Base-by-base conservation (phyloP, 1,139 yeast genomes). In the Zhuliangozyma blackwelliae region DNA sequence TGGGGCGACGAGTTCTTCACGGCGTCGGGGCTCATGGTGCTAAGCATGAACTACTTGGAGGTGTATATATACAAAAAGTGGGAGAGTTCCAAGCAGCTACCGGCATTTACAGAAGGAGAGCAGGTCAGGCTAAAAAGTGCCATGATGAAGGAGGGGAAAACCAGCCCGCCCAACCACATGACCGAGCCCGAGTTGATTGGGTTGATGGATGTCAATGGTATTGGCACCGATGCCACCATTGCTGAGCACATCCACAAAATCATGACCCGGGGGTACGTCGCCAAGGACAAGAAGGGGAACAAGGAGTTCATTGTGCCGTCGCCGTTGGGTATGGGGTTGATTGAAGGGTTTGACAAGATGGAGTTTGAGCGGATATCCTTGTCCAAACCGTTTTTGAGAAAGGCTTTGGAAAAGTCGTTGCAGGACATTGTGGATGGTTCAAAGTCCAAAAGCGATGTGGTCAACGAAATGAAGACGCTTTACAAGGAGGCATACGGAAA, bases 181-280 rank as follows among this genome's bases (percentile, higher is more conserved):
- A 90, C 98, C 0, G 99, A 94, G 59, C 74, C 96, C 0, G 98
- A 92, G 51, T 68, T 94, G 27, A 88, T 94, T 62, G 84, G 89
- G 9, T 63, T 92, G 35, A 94, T 94, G 99, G 98, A 94, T 63
- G 87, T 79, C 6, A 94, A 94, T 60, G 97, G 97, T 0, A 94
- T 94, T 34, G 99, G 99, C 1, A 94, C 99, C 0, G 99, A 94
- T 65, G 98, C 99, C 1, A 94, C 99, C 0, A 94, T 94, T 63
- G 98, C 98, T 0, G 98, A 92, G 31, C 99, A 94, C 58, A 92
- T 94, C 28, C 90, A 85, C 42, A 90, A 86, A 52, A 80, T 94
- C 32, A 63, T 75, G 21, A 57, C 59, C 9, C 63, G 98, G 38
- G 77, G 79, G 25, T 94, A 90, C 52, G 78, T 86, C 3, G 62